Evolutionary conservation across 352 stramenopile species (phyloP).

Genomic region (Phytophthora tubulina): DNA sequence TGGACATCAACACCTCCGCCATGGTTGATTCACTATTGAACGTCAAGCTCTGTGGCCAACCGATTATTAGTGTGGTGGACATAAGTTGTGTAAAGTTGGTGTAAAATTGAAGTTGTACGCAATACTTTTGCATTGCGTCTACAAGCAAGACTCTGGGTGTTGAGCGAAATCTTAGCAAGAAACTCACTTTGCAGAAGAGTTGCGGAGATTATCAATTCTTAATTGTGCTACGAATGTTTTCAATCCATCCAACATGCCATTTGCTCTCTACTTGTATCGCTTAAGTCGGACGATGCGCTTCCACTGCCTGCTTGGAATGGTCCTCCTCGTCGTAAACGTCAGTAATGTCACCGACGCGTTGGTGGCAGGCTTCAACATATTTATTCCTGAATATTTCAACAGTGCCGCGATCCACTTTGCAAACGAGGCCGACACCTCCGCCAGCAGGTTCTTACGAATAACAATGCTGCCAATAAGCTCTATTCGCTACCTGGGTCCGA

Average conservation of each 20-base stretch:
- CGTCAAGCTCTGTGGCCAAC: constrained; percentile 20
- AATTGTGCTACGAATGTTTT: too few species aligned
- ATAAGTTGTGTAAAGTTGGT: constrained; percentile 1
- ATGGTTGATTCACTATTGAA: constrained; percentile 18
- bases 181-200: too few species aligned
- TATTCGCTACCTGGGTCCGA: neutral
- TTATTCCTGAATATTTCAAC: neutral
- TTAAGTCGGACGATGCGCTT: neutral
- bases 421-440: neutral
- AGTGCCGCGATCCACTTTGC: too few species aligned
- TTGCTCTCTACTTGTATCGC: too few species aligned
- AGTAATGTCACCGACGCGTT: neutral
- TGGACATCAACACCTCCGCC: constrained; percentile 16
- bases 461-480: neutral
- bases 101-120: constrained; percentile 18
- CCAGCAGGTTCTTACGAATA: neutral
- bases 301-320: neutral
- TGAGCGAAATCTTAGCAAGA: too few species aligned
- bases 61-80: constrained; percentile 23
- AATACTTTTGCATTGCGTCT: too few species aligned
- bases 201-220: too few species aligned
- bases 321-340: neutral
- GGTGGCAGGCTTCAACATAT: neutral
- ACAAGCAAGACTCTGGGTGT: too few species aligned
- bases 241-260: too few species aligned